phyloP scores from a whole-genome alignment of 2,329 filamentous ascomycete species.

The Epicoccum sorghinum region DNA sequence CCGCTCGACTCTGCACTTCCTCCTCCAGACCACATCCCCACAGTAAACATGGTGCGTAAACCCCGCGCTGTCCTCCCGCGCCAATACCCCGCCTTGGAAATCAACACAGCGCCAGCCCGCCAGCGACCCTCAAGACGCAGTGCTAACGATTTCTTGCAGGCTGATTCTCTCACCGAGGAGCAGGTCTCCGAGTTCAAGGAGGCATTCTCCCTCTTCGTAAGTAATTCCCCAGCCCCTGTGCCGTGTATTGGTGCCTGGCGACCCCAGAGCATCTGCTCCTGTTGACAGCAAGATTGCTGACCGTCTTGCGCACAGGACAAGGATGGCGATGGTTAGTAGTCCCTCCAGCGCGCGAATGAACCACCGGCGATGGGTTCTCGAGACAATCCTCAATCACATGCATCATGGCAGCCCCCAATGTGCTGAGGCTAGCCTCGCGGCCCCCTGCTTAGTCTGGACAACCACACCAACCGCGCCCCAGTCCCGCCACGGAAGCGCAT shows the following conservation, averaged over 20 bases:
- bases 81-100: conserved; percentile 47
- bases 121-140: conserved; percentile 1
- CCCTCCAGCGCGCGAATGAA: conserved; percentile 1
- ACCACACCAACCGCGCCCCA: conserved; percentile 8
- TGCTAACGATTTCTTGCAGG: conserved; percentile 61
- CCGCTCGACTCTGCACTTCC: neutral
- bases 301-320: conserved; percentile 56
- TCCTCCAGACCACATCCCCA: conserved; percentile 12
- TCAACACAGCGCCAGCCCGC: conserved; percentile 35
- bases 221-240: conserved; percentile 50
- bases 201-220: conserved; percentile 99
- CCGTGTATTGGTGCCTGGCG: conserved; percentile 33
- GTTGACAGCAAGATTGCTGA: conserved; percentile 30
- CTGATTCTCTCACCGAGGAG: conserved; percentile 98
- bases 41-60: conserved; percentile 47
- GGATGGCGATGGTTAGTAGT: conserved; percentile 61
- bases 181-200: conserved; percentile 99
- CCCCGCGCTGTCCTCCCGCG: conserved; percentile 31
- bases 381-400: conserved; percentile 4
- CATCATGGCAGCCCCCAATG: conserved; percentile 9
- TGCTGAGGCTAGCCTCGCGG: conserved; percentile 2
- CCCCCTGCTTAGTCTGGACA: neutral
- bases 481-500: neutral
- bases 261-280: conserved; percentile 15
- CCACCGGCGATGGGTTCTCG: neutral